Evolutionary conservation across 2,329 filamentous ascomycete genomes (phyloP), one percentile per base, ranked within the genome.

Genomic region (Cladophialophora chaetospira): DNA sequence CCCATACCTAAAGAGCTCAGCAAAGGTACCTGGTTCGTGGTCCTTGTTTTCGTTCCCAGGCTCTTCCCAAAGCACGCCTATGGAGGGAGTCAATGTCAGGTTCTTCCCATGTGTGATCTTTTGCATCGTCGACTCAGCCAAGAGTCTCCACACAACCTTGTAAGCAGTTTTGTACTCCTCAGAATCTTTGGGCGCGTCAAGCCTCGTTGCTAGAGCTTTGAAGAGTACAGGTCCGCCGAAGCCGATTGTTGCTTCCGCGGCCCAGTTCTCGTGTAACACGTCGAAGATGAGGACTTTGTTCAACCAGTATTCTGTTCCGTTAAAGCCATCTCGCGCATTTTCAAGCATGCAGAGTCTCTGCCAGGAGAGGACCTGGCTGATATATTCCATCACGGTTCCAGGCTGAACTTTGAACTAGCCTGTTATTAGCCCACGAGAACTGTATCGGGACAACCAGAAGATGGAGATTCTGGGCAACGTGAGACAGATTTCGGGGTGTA

Each of bases 361-460:
- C 74, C 74, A 78, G 10, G 69, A 68, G 3, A 75, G 57, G 26
- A 75, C 69, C 38, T 77, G 75, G 1, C 66, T 64, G 5, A 74
- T 68, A 45, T 77, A 77, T 11, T 75, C 73, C 25, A 74, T 52
- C 0, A 74, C 53, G 0, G 66, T 68, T 36, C 51, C 35, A 1
- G 63, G 57, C 1, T 69, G 67, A 2, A 68, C 66, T 6, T 70
- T 70, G 63, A 68, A 75, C n/a, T n/a, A n/a, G n/a, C n/a, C n/a
- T n/a, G n/a, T n/a, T n/a, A n/a, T n/a, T n/a, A n/a, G n/a, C n/a
- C n/a, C n/a, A n/a, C n/a, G n/a, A n/a, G n/a, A n/a, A n/a, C n/a
- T n/a, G n/a, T n/a, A n/a, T n/a, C n/a, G n/a, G n/a, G n/a, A n/a
- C n/a, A n/a, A n/a, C n/a, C n/a, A n/a, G n/a, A n/a, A n/a, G n/a